phyloP scores from a whole-genome alignment of 345 rosid genomes.

The Heritiera littoralis region DNA sequence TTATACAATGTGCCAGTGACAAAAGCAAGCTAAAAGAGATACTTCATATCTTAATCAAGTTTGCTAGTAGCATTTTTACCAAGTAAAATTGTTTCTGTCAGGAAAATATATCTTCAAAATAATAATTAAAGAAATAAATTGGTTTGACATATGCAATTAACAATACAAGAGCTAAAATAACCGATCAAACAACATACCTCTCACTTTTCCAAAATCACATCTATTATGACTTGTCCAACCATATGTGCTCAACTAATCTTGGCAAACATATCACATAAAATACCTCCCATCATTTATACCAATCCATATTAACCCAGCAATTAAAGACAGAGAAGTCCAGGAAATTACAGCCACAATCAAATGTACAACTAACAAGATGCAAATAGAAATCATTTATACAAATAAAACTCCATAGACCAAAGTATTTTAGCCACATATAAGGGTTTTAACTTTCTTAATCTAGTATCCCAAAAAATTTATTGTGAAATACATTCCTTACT shows the following conservation, averaged over 20 bases:
- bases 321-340: constrained; percentile 74
- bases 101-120: background rate
- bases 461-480: no score
- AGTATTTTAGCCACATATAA: no score
- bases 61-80: no score
- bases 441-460: no score
- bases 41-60: no score
- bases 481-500: no score
- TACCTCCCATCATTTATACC: constrained; percentile 69
- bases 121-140: background rate
- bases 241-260: constrained; percentile 64
- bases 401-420: no score
- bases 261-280: constrained; percentile 35
- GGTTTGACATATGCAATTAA: background rate
- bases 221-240: constrained; percentile 53
- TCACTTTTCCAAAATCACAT: constrained; percentile 33
- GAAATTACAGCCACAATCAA: constrained; percentile 7
- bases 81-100: background rate
- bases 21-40: no score
- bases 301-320: constrained; percentile 95
- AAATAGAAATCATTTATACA: no score
- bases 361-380: no score
- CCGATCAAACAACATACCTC: constrained; percentile 39
- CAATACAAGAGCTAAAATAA: constrained; percentile 11
- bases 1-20: no score